These are phyloP conservation scores for Cyberlindnera americana DNA, from an alignment of 805 yeast species.

Conservation along the genomic window DNA sequence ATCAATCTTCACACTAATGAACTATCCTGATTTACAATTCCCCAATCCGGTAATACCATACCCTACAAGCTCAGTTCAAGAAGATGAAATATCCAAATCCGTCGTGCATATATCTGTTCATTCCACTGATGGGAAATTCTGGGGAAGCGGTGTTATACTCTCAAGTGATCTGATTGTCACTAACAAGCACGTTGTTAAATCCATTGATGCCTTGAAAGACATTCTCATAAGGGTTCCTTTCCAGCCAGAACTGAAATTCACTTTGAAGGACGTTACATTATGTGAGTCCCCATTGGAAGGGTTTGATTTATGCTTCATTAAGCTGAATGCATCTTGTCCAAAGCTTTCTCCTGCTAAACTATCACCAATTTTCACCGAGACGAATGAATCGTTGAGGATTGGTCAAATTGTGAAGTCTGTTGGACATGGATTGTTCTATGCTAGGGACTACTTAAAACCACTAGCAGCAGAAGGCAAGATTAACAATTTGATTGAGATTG, in stretches of 20 bases:
- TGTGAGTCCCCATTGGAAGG: slow-evolving; percentile 21
- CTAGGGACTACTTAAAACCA: slow-evolving; percentile 16
- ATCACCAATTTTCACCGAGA: slow-evolving; percentile 3
- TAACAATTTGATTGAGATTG: slow-evolving; percentile 16
- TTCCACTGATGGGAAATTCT: slow-evolving; percentile 19
- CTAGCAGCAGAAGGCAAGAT: slow-evolving; percentile 23
- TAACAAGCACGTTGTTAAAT: slow-evolving; percentile 26
- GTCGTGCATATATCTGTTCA: slow-evolving; percentile 24
- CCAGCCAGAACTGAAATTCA: slow-evolving; percentile 5
- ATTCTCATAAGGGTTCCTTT: slow-evolving; percentile 16
- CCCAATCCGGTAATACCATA: background rate
- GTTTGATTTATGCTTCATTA: slow-evolving; percentile 27
- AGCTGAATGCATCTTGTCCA: slow-evolving; percentile 7
- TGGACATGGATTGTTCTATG: slow-evolving; percentile 27
- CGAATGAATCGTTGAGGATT: slow-evolving; percentile 7
- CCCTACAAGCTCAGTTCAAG: background rate
- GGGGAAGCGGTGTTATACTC: slow-evolving; percentile 30
- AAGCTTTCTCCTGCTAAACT: slow-evolving; percentile 15
- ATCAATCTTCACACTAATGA: slow-evolving; percentile 16
- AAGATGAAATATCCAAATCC: slow-evolving; percentile 9
- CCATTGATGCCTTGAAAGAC: slow-evolving; percentile 9
- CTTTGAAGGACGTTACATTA: slow-evolving; percentile 13
- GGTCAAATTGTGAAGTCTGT: slow-evolving; percentile 23
- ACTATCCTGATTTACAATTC: slow-evolving; percentile 7
- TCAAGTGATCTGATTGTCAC: slow-evolving; percentile 21